These are phyloP conservation scores for Naematelia encephala DNA, from an alignment of 768 basidiomycete species.

Conservation along the genomic window DNA sequence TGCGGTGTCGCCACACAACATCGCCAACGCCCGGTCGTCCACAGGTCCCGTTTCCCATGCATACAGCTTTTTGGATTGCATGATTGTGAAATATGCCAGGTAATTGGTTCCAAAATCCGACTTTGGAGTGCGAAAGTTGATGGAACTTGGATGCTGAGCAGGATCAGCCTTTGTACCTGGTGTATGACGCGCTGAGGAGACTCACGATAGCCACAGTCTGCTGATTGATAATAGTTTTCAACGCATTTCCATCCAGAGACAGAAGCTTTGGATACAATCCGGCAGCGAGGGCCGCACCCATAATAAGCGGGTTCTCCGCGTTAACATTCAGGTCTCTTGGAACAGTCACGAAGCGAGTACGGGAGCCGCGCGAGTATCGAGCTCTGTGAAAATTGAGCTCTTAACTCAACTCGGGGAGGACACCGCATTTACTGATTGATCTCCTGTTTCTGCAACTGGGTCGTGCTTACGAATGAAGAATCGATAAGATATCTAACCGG, in stretches of 20 bases:
- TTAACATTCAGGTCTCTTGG: conserved; percentile 70
- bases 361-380: conserved; percentile 62
- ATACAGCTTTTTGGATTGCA: conserved; percentile 78
- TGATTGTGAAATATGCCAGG: conserved; percentile 81
- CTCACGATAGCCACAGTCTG: conserved; percentile 63
- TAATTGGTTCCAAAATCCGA: conserved; percentile 71
- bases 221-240: conserved; percentile 79
- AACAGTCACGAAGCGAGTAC: conserved; percentile 70
- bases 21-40: conserved; percentile 72
- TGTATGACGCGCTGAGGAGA: not conserved
- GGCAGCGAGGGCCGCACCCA: conserved; percentile 78
- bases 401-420: not conserved
- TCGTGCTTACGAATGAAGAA: conserved; percentile 73
- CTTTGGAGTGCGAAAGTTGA: conserved; percentile 72
- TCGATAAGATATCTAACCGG: conserved; percentile 73
- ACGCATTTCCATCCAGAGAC: conserved; percentile 61
- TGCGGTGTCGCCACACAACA: conserved; percentile 77
- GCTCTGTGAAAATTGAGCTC: conserved; percentile 54
- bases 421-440: conserved; percentile 59
- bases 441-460: conserved; percentile 63
- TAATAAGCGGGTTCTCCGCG: conserved; percentile 58
- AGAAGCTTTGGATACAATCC: conserved; percentile 91
- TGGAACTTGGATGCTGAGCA: conserved; percentile 72
- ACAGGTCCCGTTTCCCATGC: conserved; percentile 87
- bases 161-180: not conserved